Conservation (phyloP, 768 basidiomycete species). For the Auriscalpium orientale region DNA sequence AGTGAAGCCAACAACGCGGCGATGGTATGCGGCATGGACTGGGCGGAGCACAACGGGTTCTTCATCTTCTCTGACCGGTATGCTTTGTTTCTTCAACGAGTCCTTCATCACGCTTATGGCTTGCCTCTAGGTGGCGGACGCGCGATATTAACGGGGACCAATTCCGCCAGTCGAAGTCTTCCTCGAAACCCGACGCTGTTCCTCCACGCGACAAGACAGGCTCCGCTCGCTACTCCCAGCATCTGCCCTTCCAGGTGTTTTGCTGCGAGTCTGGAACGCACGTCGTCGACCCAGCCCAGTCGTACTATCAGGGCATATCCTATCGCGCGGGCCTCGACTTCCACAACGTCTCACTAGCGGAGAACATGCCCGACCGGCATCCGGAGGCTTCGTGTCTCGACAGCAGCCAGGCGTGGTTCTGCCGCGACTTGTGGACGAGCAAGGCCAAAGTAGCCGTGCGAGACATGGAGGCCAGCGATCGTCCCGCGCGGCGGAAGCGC, state of each 20-base stretch:
- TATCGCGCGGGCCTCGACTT: slow-evolving; percentile 81
- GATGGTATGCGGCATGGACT: slow-evolving; percentile 99
- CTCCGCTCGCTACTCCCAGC: slow-evolving; percentile 76
- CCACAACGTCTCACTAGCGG: slow-evolving; percentile 71
- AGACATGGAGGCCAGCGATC: slow-evolving; percentile 31
- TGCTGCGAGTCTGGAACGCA: slow-evolving; percentile 99
- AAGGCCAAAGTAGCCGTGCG: slow-evolving; percentile 72
- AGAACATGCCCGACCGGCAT: slow-evolving; percentile 44
- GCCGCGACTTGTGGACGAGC: slow-evolving; percentile 91
- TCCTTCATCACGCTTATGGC: background rate
- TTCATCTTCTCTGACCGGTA: slow-evolving; percentile 98
- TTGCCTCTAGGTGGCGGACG: slow-evolving; percentile 74
- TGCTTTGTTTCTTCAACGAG: background rate
- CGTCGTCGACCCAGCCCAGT: slow-evolving; percentile 90
- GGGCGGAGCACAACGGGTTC: slow-evolving; percentile 96
- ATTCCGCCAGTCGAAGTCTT: slow-evolving; percentile 94
- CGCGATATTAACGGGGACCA: slow-evolving; percentile 97
- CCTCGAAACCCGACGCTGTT: slow-evolving; percentile 81
- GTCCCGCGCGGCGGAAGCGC: slow-evolving; percentile 16
- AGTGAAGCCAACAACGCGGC: slow-evolving; percentile 88
- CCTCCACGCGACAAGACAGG: slow-evolving; percentile 86
- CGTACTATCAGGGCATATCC: slow-evolving; percentile 84
- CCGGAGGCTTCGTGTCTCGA: slow-evolving; percentile 88
- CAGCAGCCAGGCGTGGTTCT: slow-evolving; percentile 97
- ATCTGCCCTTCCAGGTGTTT: slow-evolving; percentile 97